These are phyloP conservation scores for Penicillium corylophilum DNA, from an alignment of 2,329 filamentous ascomycete genomes.

Conservation along the genomic window DNA sequence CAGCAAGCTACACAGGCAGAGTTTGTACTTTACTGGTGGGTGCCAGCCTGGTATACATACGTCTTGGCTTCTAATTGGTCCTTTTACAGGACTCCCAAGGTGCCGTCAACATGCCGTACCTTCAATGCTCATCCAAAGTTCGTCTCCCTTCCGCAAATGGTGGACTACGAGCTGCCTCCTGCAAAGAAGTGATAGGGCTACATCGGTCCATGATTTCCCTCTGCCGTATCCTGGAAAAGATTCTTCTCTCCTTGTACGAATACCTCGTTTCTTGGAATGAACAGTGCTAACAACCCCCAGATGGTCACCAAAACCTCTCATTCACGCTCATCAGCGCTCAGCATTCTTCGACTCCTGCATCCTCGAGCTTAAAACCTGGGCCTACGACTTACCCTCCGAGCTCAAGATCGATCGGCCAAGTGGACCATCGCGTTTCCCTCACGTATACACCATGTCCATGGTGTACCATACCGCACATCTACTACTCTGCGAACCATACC, in stretches of 20 bases:
- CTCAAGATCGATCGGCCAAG: slow-evolving; percentile 29
- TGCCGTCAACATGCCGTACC: slow-evolving; percentile 28
- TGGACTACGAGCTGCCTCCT: slow-evolving; percentile 16
- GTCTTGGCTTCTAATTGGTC: neutral
- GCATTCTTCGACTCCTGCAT: slow-evolving; percentile 33
- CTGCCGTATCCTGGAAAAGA: slow-evolving; percentile 34
- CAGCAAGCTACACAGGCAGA: slow-evolving; percentile 36
- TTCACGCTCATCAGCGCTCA: slow-evolving; percentile 18
- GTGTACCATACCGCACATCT: slow-evolving; percentile 36
- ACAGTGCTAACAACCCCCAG: slow-evolving; percentile 11
- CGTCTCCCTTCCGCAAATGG: slow-evolving; percentile 15
- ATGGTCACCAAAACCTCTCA: slow-evolving; percentile 32
- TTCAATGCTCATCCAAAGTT: slow-evolving; percentile 11
- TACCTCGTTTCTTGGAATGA: neutral
- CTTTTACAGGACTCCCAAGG: slow-evolving; percentile 31
- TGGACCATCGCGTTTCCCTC: slow-evolving; percentile 23
- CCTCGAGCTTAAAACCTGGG: slow-evolving; percentile 36
- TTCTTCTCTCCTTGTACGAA: slow-evolving; percentile 31
- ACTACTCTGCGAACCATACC: slow-evolving; percentile 33
- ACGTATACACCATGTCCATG: slow-evolving; percentile 36
- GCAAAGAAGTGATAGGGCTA: slow-evolving; percentile 18
- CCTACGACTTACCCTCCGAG: slow-evolving; percentile 34
- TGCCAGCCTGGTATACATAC: neutral
- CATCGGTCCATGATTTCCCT: slow-evolving; percentile 29
- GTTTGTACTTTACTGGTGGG: slow-evolving; percentile 39